Evolutionary conservation across 1,284 basidiomycete species (phyloP), one percentile per base, ranked within the genome.

Genomic region (Microbotryum lychnidis-dioicae): DNA sequence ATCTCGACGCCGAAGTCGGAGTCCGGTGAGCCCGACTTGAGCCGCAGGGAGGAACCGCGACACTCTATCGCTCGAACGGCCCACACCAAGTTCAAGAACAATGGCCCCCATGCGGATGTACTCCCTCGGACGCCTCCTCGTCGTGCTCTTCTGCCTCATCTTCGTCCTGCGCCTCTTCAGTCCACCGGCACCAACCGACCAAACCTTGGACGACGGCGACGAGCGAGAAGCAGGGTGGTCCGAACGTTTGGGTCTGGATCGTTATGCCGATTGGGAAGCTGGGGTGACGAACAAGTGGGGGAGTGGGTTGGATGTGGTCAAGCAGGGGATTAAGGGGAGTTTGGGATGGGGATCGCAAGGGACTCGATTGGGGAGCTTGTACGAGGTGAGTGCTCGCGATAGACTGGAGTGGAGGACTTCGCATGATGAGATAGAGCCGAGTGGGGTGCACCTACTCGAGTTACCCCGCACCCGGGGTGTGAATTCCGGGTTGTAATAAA

Each of bases 191-290:
- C n/a, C 6, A 23, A 23, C 51, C 18, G 29, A 25, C 18, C 31
- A 8, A 3, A 50, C n/a, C 29, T 51, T 46, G 25, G n/a, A 25
- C 18, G 20, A 47, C 21, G 58, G 49, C 27, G 58, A 49, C 4
- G 55, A 58, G 18, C 50, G 44, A 2, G 57, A 23, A 6, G 18
- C 23, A n/a, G 56, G 58, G 1, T 68, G 67, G 67, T 54, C 59
- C 4, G 64, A 66, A 33, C 54, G 60, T 20, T 23, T 68, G 4
- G 64, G 64, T 1, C 57, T 68, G 14, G 67, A 68, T 44, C 64
- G 66, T 27, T 68, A 68, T 47, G 64, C 64, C 3, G 58, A 64
- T 25, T 68, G 62, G 60, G 67, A 68, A 45, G 57, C 61, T 12
- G 67, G 62, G n/a, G 60, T 68, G 9, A 54, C 62, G 16, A 58